These are phyloP conservation scores for Silene conica DNA, from an alignment of 148 eudicot species.

Conservation along the genomic window DNA sequence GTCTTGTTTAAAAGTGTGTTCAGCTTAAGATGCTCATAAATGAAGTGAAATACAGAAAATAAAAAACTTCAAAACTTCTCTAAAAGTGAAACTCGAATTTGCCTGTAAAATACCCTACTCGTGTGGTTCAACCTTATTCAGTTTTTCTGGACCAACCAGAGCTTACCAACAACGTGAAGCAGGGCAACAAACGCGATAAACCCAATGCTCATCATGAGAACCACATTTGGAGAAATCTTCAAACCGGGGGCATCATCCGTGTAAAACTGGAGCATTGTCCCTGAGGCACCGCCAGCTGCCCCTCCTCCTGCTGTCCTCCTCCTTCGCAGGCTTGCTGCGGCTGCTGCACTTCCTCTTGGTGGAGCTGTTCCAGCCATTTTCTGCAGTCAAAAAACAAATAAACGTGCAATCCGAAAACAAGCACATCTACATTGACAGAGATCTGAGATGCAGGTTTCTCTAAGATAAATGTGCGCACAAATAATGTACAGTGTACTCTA, in stretches of 20 bases:
- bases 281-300: slow-evolving; percentile 57
- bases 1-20: no score
- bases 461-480: no score
- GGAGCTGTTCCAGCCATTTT: slow-evolving; percentile 88
- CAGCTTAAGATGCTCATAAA: no score
- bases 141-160: slow-evolving; percentile 32
- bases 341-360: slow-evolving; percentile 95
- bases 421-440: no score
- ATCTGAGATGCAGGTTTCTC: no score
- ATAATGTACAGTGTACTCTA: no score
- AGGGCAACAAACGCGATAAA: slow-evolving; percentile 34
- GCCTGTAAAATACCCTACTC: no score
- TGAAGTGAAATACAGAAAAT: no score
- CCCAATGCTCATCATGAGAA: slow-evolving; percentile 50
- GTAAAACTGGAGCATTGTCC: slow-evolving; percentile 94
- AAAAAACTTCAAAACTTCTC: no score
- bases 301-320: slow-evolving; percentile 59
- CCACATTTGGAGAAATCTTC: slow-evolving; percentile 93
- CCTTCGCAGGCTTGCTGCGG: slow-evolving; percentile 75
- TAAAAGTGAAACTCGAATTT: no score
- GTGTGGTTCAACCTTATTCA: slow-evolving; percentile 11
- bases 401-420: no score
- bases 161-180: slow-evolving; percentile 34
- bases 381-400: no score
- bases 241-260: slow-evolving; percentile 97